Evolutionary conservation across 2,329 filamentous ascomycete species (phyloP).

Genomic region (Myriangium duriaei): DNA sequence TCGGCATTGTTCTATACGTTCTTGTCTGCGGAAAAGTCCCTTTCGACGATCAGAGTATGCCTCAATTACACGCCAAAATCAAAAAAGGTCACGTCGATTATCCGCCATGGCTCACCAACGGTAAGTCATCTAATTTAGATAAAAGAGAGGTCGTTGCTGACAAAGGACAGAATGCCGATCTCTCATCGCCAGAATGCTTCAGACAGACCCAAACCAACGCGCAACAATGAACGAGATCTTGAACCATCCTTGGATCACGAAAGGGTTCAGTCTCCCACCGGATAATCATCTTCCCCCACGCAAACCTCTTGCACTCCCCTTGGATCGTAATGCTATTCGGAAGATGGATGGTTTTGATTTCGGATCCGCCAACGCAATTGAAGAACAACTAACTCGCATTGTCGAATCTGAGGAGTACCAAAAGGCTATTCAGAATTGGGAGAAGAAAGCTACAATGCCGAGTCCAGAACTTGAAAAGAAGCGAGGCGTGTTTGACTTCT

Average conservation of each 20-base stretch:
- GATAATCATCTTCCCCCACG: conserved; percentile 79
- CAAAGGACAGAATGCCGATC: conserved; percentile 66
- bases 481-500: conserved; percentile 94
- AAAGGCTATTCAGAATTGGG: conserved; percentile 59
- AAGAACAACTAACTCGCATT: conserved; percentile 66
- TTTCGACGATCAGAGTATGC: conserved; percentile 99
- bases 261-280: conserved; percentile 73
- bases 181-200: conserved; percentile 87
- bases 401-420: conserved; percentile 93
- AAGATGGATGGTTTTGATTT: conserved; percentile 99
- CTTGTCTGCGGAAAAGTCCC: conserved; percentile 95
- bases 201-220: conserved; percentile 80
- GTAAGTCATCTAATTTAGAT: conserved; percentile 40
- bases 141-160: neutral
- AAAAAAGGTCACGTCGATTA: conserved; percentile 96
- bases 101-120: conserved; percentile 79
- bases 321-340: conserved; percentile 72
- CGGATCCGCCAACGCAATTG: conserved; percentile 73
- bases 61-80: conserved; percentile 93
- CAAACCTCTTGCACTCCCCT: conserved; percentile 71
- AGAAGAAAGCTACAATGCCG: conserved; percentile 51
- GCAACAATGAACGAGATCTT: conserved; percentile 85
- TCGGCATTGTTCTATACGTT: conserved; percentile 94
- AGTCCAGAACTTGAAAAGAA: conserved; percentile 57
- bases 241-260: conserved; percentile 90